phyloP scores from a whole-genome alignment of 2,329 filamentous ascomycete species.

The Sclerotinia nivalis region DNA sequence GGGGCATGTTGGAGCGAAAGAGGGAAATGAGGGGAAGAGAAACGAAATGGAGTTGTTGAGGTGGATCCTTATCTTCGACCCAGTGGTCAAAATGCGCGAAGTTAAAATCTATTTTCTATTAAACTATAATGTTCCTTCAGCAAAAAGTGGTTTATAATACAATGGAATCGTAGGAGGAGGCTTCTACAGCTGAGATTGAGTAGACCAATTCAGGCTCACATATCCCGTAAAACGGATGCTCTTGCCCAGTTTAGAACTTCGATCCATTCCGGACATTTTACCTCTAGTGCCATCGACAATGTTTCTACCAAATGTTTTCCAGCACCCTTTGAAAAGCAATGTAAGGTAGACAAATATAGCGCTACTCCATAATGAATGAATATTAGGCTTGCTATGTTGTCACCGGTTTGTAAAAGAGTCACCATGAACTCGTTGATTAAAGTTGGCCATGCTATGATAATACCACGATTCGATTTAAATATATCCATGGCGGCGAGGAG shows the following conservation, averaged over 20 bases:
- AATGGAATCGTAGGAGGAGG: neutral
- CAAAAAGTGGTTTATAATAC: neutral
- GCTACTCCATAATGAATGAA: constrained; percentile 10
- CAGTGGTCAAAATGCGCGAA: neutral
- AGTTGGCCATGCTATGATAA: neutral
- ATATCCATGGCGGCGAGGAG: neutral
- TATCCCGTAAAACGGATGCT: constrained; percentile 1
- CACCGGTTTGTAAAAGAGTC: neutral
- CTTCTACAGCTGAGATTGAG: too few species aligned
- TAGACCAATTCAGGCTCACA: neutral
- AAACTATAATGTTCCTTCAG: neutral
- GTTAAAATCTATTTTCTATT: neutral
- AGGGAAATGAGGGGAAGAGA: too few species aligned
- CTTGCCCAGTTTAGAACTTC: neutral
- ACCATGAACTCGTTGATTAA: neutral
- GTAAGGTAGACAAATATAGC: neutral
- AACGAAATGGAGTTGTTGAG: too few species aligned
- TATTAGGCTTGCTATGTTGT: constrained; percentile 2
- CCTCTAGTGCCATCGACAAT: neutral
- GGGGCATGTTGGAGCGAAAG: too few species aligned
- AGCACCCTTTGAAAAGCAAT: neutral
- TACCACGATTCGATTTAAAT: neutral
- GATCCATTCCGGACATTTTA: neutral
- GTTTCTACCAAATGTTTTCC: constrained; percentile 1
- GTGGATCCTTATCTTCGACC: neutral